Evolutionary conservation across 441 rosid species (phyloP).

Genomic region (Pelargonium cotyledonis): DNA sequence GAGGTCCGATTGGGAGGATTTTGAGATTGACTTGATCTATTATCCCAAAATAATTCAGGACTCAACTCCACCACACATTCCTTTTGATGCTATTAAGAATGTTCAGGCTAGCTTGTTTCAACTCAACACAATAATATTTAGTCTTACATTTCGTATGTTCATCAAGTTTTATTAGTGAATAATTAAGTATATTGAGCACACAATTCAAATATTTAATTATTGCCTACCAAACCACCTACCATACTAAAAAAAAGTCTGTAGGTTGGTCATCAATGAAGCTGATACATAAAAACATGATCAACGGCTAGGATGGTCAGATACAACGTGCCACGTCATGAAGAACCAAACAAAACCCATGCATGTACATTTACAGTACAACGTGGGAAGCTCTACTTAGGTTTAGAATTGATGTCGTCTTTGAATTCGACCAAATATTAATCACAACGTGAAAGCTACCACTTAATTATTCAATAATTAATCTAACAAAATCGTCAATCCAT

Average conservation of each 20-base stretch:
- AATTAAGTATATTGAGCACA: too few species aligned
- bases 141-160: too few species aligned
- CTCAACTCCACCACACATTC: too few species aligned
- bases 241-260: neutral
- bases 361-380: neutral
- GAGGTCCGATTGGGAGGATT: too few species aligned
- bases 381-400: constrained; percentile 12
- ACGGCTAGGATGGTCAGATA: constrained; percentile 1
- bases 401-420: neutral
- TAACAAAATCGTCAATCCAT: neutral
- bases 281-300: neutral
- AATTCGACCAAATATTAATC: neutral
- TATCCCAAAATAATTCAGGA: too few species aligned
- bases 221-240: neutral
- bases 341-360: neutral
- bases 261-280: neutral
- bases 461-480: neutral
- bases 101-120: too few species aligned
- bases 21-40: too few species aligned
- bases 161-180: too few species aligned
- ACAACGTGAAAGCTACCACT: constrained; percentile 13
- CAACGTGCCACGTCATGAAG: neutral
- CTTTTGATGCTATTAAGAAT: too few species aligned
- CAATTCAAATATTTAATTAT: neutral
- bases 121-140: too few species aligned